A percentile compares a stretch with the other conserved stretches of the same genome.
Conservation (phyloP, 177 flowering plant species). For the Vitis hybrid region DNA sequence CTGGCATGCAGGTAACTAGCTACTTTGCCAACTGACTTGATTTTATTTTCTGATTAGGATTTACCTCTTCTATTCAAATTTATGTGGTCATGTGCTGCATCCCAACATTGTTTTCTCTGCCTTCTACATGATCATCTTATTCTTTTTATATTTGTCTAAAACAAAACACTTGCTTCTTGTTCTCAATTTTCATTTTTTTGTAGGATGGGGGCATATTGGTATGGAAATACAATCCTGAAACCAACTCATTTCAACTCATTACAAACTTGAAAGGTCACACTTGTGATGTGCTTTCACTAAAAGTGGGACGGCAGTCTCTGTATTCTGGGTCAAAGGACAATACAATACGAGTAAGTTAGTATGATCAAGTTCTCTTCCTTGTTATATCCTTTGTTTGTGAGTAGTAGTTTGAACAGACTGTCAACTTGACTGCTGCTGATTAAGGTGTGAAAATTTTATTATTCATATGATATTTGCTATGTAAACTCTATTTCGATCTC, state of each 20-base stretch:
- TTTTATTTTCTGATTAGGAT: background rate
- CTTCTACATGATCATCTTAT: background rate
- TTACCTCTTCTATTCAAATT: background rate
- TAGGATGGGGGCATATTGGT: constrained; percentile 26
- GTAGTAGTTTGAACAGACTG: too few relatives aligned
- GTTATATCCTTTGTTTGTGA: background rate
- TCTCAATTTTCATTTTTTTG: background rate
- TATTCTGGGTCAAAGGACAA: constrained; percentile 32
- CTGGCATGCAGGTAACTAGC: constrained; percentile 23
- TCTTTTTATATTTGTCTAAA: background rate
- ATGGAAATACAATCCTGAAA: constrained; percentile 21
- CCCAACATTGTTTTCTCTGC: background rate
- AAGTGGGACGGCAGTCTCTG: constrained; percentile 18
- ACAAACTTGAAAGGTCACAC: constrained; percentile 21
- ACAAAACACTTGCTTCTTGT: background rate
- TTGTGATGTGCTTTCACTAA: constrained; percentile 18
- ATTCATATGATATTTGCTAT: too few relatives aligned
- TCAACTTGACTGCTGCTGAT: too few relatives aligned
- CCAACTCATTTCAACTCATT: constrained; percentile 9
- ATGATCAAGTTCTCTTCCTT: background rate
- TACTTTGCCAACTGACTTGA: background rate
- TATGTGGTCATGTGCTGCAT: background rate
- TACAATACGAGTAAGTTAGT: constrained; percentile 27
- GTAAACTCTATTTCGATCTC: too few relatives aligned
- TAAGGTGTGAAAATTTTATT: too few relatives aligned